Percentiles rank a stretch among this genome's conserved stretches.
Conservation (phyloP, 2,329 filamentous ascomycete genomes). For the Ophiostoma australiae region DNA sequence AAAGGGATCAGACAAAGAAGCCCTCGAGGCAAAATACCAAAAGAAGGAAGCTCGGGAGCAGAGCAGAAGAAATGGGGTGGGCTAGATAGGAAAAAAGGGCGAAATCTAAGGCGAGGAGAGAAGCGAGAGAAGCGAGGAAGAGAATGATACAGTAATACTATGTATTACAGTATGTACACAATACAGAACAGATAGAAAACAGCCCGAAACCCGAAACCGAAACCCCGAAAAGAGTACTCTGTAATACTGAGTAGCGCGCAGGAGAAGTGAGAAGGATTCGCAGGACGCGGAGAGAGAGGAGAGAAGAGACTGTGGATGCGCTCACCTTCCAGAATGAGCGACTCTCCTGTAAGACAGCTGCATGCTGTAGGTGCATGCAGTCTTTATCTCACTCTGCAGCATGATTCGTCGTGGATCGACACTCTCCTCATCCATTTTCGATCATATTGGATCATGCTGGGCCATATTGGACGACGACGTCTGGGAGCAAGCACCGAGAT, state of each 20-base stretch:
- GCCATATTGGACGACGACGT: background rate
- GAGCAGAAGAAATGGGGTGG: background rate
- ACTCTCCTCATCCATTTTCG: background rate
- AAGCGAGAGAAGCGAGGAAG: background rate
- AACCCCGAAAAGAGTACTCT: background rate
- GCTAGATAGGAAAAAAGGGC: slow-evolving; percentile 3
- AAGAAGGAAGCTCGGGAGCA: background rate
- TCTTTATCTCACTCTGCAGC: background rate
- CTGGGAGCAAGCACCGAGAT: background rate
- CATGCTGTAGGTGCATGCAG: background rate
- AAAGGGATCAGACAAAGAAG: background rate
- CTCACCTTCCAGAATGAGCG: slow-evolving; percentile 8
- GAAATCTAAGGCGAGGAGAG: background rate
- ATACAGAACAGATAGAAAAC: background rate
- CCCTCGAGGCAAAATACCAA: background rate
- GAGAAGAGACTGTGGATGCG: background rate
- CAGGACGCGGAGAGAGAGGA: background rate
- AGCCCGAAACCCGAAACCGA: background rate
- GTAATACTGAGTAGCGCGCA: background rate
- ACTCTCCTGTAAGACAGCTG: background rate
- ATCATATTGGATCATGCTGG: background rate
- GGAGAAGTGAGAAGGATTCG: slow-evolving; percentile 6
- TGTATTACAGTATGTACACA: too few species aligned
- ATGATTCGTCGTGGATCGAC: background rate
- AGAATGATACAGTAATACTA: background rate